Percentiles rank a stretch among this genome's conserved stretches.
Evolutionary conservation across 306 rosid genomes (phyloP).

Genomic region (Casuarina equisetifolia): DNA sequence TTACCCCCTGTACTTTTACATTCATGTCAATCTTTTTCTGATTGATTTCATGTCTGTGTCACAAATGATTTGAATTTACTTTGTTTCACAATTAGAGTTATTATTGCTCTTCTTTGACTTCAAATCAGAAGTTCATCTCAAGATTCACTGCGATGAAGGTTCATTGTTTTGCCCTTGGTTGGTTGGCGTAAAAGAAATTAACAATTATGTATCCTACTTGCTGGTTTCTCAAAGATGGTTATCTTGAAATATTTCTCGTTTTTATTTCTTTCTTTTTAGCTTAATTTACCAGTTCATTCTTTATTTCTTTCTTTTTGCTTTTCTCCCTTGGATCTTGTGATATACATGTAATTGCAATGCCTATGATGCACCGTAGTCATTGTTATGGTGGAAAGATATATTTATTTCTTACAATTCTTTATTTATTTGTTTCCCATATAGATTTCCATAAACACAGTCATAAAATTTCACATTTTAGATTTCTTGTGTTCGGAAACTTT

Average conservation of each 20-base stretch:
- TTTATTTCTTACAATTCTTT: conserved; percentile 1
- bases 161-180: conserved; percentile 52
- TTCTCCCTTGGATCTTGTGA: not conserved
- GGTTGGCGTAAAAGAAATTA: conserved; percentile 46
- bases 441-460: conserved; percentile 13
- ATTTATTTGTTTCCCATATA: conserved; percentile 13
- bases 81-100: conserved; percentile 11
- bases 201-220: conserved; percentile 65
- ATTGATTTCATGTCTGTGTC: conserved; percentile 20
- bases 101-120: conserved; percentile 47
- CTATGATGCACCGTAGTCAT: conserved; percentile 3
- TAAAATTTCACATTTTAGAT: conserved; percentile 13
- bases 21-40: conserved; percentile 9
- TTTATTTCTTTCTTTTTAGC: not conserved
- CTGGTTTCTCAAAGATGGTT: conserved; percentile 22
- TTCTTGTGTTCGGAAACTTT: not conserved
- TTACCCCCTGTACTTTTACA: conserved; percentile 10
- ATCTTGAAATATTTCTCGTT: conserved; percentile 13
- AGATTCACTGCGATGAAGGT: conserved; percentile 51
- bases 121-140: conserved; percentile 43
- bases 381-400: not conserved
- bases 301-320: not conserved
- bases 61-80: conserved; percentile 17
- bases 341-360: conserved; percentile 8
- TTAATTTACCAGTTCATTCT: conserved; percentile 11